Base-by-base conservation (phyloP, 2,329 filamentous ascomycete genomes). In the Aspergillus fumigatus region DNA sequence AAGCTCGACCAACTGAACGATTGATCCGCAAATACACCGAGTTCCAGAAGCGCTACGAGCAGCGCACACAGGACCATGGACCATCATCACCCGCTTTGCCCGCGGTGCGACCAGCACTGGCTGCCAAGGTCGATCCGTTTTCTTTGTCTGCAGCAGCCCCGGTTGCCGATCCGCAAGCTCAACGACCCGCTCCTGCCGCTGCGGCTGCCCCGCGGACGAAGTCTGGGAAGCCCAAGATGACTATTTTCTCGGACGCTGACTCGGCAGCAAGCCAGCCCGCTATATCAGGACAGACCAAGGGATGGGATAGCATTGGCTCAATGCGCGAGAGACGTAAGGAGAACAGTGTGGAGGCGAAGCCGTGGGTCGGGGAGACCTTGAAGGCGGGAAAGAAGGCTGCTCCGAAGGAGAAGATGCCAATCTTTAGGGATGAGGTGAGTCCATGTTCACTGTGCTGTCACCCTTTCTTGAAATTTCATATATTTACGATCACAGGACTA, bases 401-500 rank as follows among this genome's bases (percentile, higher is more conserved):
- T 47, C 85, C 82, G 32, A 83, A 82, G 53, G 82, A 87, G 53
- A 97, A 97, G 80, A 88, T 99, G 86, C 80, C 88, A 69, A 84
- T 99, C 48, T 99, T 97, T 80, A 93, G 90, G 81, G 94, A 99
- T 81, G 81, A 89, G 89, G 94, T 99, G 88, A 88, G 91, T 82
- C 72, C 68, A 67, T 62, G 67, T 65, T 71, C 70, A 65, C 63
- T 61, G 62, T 65, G 62, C 61, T 64, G 14, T 26, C 14, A 62
- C 65, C 68, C 65, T 71, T 68, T 73, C 68, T 47, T 73, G 72
- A 75, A 38, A 65, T 72, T 76, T 80, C 82, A 82, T 74, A 81
- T 91, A 84, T 94, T 94, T 90, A 94, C 92, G 82, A 86, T 83
- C 81, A 84, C 84, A 97, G 92, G 92, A 96, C 92, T 97, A 96